Conservation (phyloP, 176 grass and related monocot genomes). For the Tuctoria greenei region DNA sequence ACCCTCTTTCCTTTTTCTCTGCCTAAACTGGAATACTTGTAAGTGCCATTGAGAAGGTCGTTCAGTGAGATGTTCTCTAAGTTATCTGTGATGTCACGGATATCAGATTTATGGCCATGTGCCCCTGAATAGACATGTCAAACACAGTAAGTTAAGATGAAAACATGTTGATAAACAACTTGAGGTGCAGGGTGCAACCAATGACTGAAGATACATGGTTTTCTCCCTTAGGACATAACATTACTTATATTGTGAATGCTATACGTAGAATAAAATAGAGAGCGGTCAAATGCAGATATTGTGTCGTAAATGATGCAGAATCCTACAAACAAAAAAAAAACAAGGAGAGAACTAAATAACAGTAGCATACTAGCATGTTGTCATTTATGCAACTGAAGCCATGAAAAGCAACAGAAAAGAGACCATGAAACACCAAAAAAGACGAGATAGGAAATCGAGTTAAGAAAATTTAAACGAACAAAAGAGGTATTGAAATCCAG, state of each 20-base stretch:
- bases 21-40: constrained; percentile 69
- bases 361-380: not conserved
- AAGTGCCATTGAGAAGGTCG: constrained; percentile 74
- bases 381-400: not conserved
- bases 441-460: not conserved
- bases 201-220: constrained; percentile 5
- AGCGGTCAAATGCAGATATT: not conserved
- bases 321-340: not conserved
- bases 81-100: constrained; percentile 75
- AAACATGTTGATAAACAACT: constrained; percentile 20
- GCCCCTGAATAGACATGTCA: constrained; percentile 58
- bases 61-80: constrained; percentile 64
- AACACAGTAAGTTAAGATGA: constrained; percentile 27
- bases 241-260: constrained; percentile 14
- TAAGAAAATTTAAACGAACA: not conserved
- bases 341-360: not conserved
- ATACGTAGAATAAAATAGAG: constrained; percentile 14
- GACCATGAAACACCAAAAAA: not conserved
- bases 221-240: constrained; percentile 12
- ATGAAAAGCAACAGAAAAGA: constrained; percentile 14
- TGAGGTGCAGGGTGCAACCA: not conserved
- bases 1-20: constrained; percentile 78
- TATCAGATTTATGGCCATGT: constrained; percentile 78
- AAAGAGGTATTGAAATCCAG: not conserved
- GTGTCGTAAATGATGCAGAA: not conserved